phyloP scores from a whole-genome alignment of 805 yeast genomes.

The Cyberlindnera maritima region DNA sequence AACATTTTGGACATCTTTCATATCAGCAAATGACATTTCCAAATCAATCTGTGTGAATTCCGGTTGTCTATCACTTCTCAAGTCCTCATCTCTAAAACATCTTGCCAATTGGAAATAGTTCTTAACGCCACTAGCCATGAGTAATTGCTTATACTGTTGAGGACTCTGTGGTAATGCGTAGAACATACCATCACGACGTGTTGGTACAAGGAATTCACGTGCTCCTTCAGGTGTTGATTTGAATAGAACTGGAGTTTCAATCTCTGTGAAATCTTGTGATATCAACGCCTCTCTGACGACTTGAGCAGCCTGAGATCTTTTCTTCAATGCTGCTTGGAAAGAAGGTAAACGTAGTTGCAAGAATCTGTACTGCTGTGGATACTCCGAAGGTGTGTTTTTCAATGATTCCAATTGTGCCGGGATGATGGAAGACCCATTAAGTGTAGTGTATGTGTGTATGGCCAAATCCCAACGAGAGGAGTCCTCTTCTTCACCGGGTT shows the following conservation, averaged over 20 bases:
- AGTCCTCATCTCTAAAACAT: conserved; percentile 95
- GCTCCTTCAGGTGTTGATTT: conserved; percentile 99
- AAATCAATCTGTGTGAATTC: conserved; percentile 97
- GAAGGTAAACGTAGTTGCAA: conserved; percentile 67
- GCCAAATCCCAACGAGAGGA: conserved; percentile 52
- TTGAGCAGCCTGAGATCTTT: conserved; percentile 54
- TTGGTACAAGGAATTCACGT: conserved; percentile 90
- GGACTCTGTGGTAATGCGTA: conserved; percentile 98
- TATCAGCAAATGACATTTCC: conserved; percentile 83
- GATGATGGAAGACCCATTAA: conserved; percentile 61
- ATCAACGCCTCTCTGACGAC: conserved; percentile 43
- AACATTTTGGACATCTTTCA: conserved; percentile 61
- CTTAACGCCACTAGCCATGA: conserved; percentile 91
- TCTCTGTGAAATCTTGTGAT: conserved; percentile 58
- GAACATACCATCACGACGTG: conserved; percentile 57
- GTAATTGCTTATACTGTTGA: conserved; percentile 91
- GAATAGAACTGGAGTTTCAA: conserved; percentile 91
- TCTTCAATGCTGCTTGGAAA: conserved; percentile 53
- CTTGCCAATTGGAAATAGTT: conserved; percentile 87
- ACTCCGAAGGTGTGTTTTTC: conserved; percentile 50
- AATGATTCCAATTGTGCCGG: conserved; percentile 68
- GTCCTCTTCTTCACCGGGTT: conserved; percentile 16
- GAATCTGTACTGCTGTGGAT: conserved; percentile 80
- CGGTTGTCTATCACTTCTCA: conserved; percentile 93
- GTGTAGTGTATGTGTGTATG: conserved; percentile 46